Base-by-base conservation (phyloP, 768 basidiomycete genomes). In the Leccinum barrowsii region DNA sequence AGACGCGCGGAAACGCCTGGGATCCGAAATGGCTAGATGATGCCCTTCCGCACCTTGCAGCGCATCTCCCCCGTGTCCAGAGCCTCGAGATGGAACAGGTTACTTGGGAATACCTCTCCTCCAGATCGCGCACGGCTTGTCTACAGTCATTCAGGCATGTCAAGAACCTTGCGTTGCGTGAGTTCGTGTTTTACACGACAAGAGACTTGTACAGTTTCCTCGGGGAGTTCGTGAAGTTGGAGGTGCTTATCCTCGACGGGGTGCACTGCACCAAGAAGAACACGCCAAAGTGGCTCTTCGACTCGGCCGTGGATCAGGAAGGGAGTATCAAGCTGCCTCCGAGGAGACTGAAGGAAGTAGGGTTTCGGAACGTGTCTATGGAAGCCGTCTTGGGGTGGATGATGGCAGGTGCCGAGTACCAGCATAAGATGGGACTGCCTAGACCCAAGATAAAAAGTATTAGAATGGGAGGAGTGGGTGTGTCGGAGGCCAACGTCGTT, bases 21-120 rank as follows among this genome's bases (percentile, higher is more conserved):
- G 73, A 73, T 55, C 73, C 71, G 2, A 69, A 68, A 44, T 73
- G 71, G 71, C 59, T 74, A 7, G 59, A 74, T 12, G 71, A 69
- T 21, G 63, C 66, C 13, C 63, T 73, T 21, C 71, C 69, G 12
- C 50, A 61, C 30, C 59, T 73, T 17, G 63, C 64, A 6, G 59
- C 21, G 5, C 62, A 70, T 30, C 60, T 73, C 1, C 40, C 59
- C 7, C 53, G 59, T 11, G 50, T 73, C n/a, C 63, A 63, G 47
- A 63, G 52, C 22, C 63, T 73, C 11, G 71, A 66, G 35, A 62
- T 73, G 56, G 73, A 74, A 51, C 60, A 61, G 5, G 48, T 73
- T 50, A 72, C 71, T 19, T 73, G 73, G 73, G 69, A 73, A 44
- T 70, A 67, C 44, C 67, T 73, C 32, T 72, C 71, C 17, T 57